Percentiles rank a stretch among this genome's conserved stretches.
These are phyloP conservation scores for Elsinoe ampelina DNA, from an alignment of 2,329 filamentous ascomycete genomes.

Conservation along the genomic window DNA sequence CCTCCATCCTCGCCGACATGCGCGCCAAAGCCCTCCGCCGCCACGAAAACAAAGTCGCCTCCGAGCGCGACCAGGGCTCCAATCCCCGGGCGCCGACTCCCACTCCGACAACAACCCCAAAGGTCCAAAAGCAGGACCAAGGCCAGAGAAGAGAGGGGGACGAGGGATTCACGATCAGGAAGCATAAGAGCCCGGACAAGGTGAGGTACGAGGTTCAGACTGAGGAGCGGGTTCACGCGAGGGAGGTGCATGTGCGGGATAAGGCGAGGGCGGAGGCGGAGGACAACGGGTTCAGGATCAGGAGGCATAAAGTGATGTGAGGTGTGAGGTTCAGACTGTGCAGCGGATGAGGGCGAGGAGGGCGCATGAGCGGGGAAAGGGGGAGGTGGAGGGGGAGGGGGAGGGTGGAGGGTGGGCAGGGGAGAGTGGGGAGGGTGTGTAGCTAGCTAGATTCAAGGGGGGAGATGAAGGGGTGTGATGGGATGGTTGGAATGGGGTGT, in stretches of 20 bases:
- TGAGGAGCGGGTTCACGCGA: neutral
- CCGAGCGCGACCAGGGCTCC: neutral
- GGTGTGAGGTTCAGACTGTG: neutral
- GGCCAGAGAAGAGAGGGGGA: neutral
- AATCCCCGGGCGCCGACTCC: too few species aligned
- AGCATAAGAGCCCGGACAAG: neutral
- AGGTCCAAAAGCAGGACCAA: neutral
- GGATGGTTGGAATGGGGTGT: neutral
- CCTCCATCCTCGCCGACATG: too few species aligned
- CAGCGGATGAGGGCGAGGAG: neutral
- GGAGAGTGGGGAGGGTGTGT: too few species aligned
- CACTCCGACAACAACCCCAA: too few species aligned
- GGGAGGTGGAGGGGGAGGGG: too few species aligned
- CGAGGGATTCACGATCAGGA: neutral
- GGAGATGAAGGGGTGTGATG: neutral
- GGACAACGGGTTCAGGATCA: neutral
- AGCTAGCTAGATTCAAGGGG: neutral
- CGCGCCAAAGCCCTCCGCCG: too few species aligned
- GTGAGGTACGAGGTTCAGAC: neutral
- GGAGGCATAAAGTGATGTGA: neutral
- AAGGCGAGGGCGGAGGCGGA: neutral
- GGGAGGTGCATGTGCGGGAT: too few species aligned
- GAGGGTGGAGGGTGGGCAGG: too few species aligned
- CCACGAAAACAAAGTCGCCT: too few species aligned
- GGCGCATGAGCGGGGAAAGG: too few species aligned